Evolutionary conservation across 73 alveolate species (phyloP).

Genomic region (Paramecium sexaurelia): DNA sequence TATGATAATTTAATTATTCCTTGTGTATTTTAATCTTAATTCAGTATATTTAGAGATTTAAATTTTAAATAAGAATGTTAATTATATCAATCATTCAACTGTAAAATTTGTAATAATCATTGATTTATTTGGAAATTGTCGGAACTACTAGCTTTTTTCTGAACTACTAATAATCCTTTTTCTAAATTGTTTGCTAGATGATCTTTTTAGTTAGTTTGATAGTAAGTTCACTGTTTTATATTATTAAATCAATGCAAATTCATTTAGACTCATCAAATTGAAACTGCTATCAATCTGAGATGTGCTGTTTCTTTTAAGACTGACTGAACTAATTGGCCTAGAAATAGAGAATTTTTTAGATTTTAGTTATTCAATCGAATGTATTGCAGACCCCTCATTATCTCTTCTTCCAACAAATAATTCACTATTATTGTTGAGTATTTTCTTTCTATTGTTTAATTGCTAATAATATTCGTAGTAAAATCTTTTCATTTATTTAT

Average conservation of each 20-base stretch:
- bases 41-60: neutral
- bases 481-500: neutral
- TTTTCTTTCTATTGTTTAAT: neutral
- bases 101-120: neutral
- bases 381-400: neutral
- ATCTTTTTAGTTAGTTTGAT: neutral
- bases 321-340: neutral
- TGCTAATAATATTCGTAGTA: constrained; percentile 5
- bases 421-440: neutral
- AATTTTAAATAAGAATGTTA: neutral
- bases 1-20: neutral
- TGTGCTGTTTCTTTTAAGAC: neutral
- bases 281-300: neutral
- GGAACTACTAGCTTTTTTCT: neutral
- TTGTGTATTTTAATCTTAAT: neutral
- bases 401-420: neutral
- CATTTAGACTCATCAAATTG: neutral
- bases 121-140: neutral
- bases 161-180: neutral
- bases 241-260: neutral
- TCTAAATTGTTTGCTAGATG: neutral
- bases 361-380: neutral
- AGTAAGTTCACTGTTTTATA: neutral
- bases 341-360: neutral
- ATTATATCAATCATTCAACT: neutral